Evolutionary conservation across 352 stramenopile genomes (phyloP).

Genomic region (Pelagophyceae sp.): DNA sequence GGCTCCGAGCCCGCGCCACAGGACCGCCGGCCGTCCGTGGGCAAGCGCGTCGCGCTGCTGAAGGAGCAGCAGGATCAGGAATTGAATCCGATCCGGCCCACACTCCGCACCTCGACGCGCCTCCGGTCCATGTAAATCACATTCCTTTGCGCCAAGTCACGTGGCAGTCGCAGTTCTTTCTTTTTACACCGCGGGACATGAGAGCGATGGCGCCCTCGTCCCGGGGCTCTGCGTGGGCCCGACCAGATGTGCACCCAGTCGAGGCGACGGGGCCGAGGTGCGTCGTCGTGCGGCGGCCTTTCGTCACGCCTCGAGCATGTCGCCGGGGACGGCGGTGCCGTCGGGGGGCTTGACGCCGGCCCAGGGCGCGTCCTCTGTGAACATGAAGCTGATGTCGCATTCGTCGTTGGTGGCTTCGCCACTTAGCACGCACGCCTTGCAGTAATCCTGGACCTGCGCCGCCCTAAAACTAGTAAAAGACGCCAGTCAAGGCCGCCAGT

Average conservation of each 20-base stretch:
- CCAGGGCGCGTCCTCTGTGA: slow-evolving; percentile 1
- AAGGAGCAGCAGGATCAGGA: neutral
- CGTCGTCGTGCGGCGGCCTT: no score
- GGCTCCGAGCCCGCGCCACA: neutral
- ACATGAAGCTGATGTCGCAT: slow-evolving; percentile 11
- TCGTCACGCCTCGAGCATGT: no score
- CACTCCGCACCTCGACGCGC: neutral
- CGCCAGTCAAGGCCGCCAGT: no score
- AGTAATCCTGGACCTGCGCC: slow-evolving; percentile 17
- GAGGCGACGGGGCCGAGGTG: no score
- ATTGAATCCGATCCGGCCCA: neutral
- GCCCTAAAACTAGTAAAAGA: no score
- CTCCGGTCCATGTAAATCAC: neutral
- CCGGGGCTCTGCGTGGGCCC: no score
- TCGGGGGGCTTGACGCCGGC: neutral
- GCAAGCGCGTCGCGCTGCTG: neutral
- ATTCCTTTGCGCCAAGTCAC: no score
- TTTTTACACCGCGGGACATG: no score
- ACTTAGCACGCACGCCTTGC: neutral
- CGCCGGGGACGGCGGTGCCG: no score
- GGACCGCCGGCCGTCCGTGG: neutral
- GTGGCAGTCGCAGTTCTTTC: no score
- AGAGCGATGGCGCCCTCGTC: no score
- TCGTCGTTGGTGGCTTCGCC: neutral
- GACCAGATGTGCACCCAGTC: no score